These are phyloP conservation scores for Aspergillus biplanus DNA, from an alignment of 495 filamentous ascomycete genomes.

Conservation along the genomic window DNA sequence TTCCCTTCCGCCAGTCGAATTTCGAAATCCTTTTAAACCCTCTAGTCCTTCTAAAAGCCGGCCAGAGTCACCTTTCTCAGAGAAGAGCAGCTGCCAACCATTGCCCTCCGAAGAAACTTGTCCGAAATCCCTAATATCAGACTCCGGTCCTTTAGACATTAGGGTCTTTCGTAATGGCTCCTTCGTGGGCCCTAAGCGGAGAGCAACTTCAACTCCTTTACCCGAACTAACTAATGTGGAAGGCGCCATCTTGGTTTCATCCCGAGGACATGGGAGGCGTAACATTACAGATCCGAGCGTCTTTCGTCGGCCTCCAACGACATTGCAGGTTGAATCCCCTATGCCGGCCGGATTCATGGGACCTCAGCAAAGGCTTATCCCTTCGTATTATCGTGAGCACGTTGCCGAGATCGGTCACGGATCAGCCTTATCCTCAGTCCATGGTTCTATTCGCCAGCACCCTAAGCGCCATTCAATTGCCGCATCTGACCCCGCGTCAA, in stretches of 20 bases:
- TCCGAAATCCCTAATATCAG: slow-evolving; percentile 27
- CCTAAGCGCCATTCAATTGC: slow-evolving; percentile 52
- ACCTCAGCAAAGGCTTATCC: slow-evolving; percentile 18
- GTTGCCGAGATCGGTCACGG: slow-evolving; percentile 23
- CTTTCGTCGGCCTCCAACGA: slow-evolving; percentile 38
- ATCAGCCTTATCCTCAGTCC: slow-evolving; percentile 32
- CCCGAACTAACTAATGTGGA: slow-evolving; percentile 31
- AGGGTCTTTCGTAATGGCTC: slow-evolving; percentile 32
- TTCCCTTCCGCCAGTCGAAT: slow-evolving; percentile 31
- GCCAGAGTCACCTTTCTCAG: slow-evolving; percentile 13
- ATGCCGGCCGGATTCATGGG: slow-evolving; percentile 19
- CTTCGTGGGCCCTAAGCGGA: slow-evolving; percentile 39
- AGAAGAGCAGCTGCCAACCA: slow-evolving; percentile 24
- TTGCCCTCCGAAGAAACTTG: slow-evolving; percentile 34
- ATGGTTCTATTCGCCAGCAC: slow-evolving; percentile 40
- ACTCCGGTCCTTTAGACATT: slow-evolving; percentile 24
- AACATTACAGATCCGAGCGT: slow-evolving; percentile 49
- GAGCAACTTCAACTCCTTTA: slow-evolving; percentile 39
- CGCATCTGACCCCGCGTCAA: slow-evolving; percentile 76
- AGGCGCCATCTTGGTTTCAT: slow-evolving; percentile 28
- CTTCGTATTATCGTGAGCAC: slow-evolving; percentile 35
- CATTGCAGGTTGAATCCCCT: slow-evolving; percentile 26
- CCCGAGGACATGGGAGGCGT: slow-evolving; percentile 34
- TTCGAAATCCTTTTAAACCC: slow-evolving; percentile 42
- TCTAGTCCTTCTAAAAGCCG: slow-evolving; percentile 2